Evolutionary conservation across 208 protist species (phyloP).

Genomic region (Leishmania tropica): DNA sequence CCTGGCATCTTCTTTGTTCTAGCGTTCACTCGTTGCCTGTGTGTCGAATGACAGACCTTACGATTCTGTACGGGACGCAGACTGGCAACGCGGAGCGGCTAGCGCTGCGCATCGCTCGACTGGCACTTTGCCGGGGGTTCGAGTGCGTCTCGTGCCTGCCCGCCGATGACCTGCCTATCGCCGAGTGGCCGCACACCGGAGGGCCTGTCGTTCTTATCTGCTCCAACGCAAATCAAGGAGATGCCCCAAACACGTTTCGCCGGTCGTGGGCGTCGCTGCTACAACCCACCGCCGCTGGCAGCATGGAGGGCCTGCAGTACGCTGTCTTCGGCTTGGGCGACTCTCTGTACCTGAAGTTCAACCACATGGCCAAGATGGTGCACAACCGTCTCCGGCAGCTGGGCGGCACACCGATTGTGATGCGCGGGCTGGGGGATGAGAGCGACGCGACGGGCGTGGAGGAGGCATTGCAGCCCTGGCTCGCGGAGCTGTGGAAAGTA

Average conservation of each 20-base stretch:
- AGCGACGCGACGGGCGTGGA: slow-evolving; percentile 85
- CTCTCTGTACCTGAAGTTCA: slow-evolving; percentile 90
- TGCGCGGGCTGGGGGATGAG: slow-evolving; percentile 90
- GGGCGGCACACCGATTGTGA: slow-evolving; percentile 65
- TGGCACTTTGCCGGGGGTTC: slow-evolving; percentile 58
- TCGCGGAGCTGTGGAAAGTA: slow-evolving; percentile 61
- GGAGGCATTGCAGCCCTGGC: slow-evolving; percentile 73
- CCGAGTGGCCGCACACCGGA: slow-evolving; percentile 41
- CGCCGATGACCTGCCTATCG: slow-evolving; percentile 63
- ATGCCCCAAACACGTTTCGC: slow-evolving; percentile 75
- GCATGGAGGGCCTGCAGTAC: slow-evolving; percentile 66
- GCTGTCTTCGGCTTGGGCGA: slow-evolving; percentile 93
- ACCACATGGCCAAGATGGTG: slow-evolving; percentile 93
- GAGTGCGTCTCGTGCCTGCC: slow-evolving; percentile 48
- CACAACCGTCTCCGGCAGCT: slow-evolving; percentile 90
- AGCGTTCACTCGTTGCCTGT: neutral
- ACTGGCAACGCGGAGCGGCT: slow-evolving; percentile 76
- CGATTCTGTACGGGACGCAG: slow-evolving; percentile 85
- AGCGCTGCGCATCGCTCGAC: slow-evolving; percentile 57
- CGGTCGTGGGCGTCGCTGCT: slow-evolving; percentile 70
- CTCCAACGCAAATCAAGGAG: slow-evolving; percentile 87
- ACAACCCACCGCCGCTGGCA: slow-evolving; percentile 22
- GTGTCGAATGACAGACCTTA: slow-evolving; percentile 30
- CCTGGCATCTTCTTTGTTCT: neutral
- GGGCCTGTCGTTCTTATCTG: slow-evolving; percentile 65